Percentiles rank a stretch among this genome's conserved stretches.
Conservation (phyloP, 306 rosid genomes). For the Dryas octopetala region DNA sequence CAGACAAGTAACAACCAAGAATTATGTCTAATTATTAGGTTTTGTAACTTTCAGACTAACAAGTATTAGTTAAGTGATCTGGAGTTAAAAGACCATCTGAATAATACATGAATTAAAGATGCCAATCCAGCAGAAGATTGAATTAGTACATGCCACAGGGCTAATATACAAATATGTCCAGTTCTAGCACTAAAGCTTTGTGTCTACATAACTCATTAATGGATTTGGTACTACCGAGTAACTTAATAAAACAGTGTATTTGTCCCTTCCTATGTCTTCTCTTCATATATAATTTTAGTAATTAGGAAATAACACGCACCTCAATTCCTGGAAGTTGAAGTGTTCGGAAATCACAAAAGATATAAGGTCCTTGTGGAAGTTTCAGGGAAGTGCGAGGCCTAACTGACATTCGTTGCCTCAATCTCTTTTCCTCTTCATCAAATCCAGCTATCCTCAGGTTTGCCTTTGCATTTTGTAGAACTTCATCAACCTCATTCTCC, state of each 20-base stretch:
- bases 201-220: not conserved
- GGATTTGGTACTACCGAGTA: not conserved
- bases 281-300: not conserved
- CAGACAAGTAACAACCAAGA: conserved; percentile 31
- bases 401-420: conserved; percentile 66
- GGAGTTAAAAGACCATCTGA: not conserved
- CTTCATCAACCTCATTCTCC: conserved; percentile 72
- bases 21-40: not conserved
- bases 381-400: conserved; percentile 44
- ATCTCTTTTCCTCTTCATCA: conserved; percentile 80
- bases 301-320: conserved; percentile 43
- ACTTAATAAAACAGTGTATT: not conserved
- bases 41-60: not conserved
- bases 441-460: conserved; percentile 89
- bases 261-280: not conserved
- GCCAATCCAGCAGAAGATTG: not conserved
- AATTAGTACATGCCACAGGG: not conserved
- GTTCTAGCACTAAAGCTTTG: not conserved
- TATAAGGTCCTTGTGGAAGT: conserved; percentile 89
- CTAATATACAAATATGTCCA: not conserved
- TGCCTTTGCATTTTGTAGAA: conserved; percentile 58
- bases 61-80: not conserved
- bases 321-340: conserved; percentile 83
- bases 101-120: not conserved
- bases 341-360: conserved; percentile 71